Evolutionary conservation across 768 basidiomycete species (phyloP).

Genomic region (Gelatoporia subvermispora): DNA sequence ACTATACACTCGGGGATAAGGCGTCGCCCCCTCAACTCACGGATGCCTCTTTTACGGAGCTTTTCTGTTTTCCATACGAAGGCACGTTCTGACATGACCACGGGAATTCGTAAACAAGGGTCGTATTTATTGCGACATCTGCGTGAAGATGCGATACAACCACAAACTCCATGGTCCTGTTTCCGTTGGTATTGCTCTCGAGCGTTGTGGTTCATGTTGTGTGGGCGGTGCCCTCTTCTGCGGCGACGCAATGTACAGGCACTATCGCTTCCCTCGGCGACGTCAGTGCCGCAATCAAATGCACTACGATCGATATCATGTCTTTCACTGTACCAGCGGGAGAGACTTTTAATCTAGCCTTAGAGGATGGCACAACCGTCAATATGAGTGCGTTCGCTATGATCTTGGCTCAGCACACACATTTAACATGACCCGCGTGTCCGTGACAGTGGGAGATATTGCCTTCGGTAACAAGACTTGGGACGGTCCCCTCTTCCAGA

Average conservation of each 20-base stretch:
- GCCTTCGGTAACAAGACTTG: slow-evolving; percentile 48
- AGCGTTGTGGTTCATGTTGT: slow-evolving; percentile 6
- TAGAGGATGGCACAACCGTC: slow-evolving; percentile 48
- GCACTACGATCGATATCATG: slow-evolving; percentile 54
- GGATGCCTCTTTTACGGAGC: no score
- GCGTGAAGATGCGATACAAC: no score
- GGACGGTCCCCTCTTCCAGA: slow-evolving; percentile 49
- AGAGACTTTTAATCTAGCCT: slow-evolving; percentile 40
- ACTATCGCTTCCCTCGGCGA: slow-evolving; percentile 50
- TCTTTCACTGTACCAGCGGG: slow-evolving; percentile 54
- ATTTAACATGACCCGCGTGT: slow-evolving; percentile 3
- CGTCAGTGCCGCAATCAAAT: slow-evolving; percentile 45
- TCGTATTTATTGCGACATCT: no score
- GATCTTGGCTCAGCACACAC: slow-evolving; percentile 2
- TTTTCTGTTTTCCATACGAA: no score
- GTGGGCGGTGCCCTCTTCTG: background rate
- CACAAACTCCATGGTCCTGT: background rate
- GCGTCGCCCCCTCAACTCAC: no score
- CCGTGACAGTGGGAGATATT: slow-evolving; percentile 54
- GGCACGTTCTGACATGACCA: no score
- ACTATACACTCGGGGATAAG: no score
- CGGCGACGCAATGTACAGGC: slow-evolving; percentile 35
- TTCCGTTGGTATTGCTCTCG: slow-evolving; percentile 9
- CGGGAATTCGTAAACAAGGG: no score
- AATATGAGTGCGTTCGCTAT: slow-evolving; percentile 44